phyloP scores from a whole-genome alignment of 306 rosid genomes.

The Lotus japonicus region DNA sequence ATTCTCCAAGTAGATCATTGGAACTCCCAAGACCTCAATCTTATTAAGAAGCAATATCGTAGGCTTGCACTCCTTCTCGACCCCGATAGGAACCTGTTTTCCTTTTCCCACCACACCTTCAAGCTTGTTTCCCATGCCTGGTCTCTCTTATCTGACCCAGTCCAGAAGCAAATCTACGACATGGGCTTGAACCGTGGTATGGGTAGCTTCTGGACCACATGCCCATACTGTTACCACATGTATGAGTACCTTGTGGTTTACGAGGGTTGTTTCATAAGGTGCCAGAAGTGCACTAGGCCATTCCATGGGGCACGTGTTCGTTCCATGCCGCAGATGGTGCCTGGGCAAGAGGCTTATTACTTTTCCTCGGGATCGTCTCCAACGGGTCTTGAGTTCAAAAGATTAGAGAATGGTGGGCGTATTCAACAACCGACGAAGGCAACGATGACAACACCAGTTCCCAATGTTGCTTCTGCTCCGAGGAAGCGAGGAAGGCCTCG shows the following conservation, averaged over 20 bases:
- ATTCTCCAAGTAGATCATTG: slow-evolving; percentile 56
- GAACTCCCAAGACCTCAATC: slow-evolving; percentile 43
- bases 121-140: slow-evolving; percentile 78
- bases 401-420: not conserved
- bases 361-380: slow-evolving; percentile 82
- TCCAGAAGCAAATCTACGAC: slow-evolving; percentile 51
- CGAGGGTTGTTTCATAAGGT: slow-evolving; percentile 69
- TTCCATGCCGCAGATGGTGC: slow-evolving; percentile 62
- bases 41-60: slow-evolving; percentile 60
- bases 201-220: slow-evolving; percentile 77
- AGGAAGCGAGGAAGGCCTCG: slow-evolving; percentile 65
- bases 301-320: slow-evolving; percentile 43
- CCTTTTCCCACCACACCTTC: slow-evolving; percentile 65
- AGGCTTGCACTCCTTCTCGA: slow-evolving; percentile 75
- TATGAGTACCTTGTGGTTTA: slow-evolving; percentile 69
- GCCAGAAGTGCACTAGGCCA: slow-evolving; percentile 70
- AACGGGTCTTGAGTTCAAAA: slow-evolving; percentile 45
- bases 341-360: slow-evolving; percentile 77
- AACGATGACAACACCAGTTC: not conserved
- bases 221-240: slow-evolving; percentile 79
- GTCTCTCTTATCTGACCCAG: slow-evolving; percentile 61
- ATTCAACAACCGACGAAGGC: not conserved
- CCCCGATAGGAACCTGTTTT: slow-evolving; percentile 79
- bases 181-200: slow-evolving; percentile 5
- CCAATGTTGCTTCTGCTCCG: not conserved